Conservation (phyloP, 2,329 filamentous ascomycete species). For the Kalmusia sp. region DNA sequence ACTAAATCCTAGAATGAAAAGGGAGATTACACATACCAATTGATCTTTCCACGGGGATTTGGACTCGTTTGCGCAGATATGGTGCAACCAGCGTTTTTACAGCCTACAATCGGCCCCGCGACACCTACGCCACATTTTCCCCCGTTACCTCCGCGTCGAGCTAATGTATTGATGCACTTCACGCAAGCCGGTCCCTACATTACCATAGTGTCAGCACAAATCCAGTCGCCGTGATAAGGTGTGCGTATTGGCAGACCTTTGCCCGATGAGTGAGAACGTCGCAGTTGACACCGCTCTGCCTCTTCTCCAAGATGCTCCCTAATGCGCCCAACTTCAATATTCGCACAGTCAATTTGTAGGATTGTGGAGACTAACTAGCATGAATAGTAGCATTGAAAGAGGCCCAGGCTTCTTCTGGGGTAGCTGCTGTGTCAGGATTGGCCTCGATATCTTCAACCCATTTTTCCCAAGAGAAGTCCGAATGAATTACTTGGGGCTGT, state of each 20-base stretch:
- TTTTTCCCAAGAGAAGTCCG: neutral
- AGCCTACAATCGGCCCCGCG: neutral
- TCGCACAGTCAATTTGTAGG: neutral
- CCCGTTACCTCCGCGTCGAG: neutral
- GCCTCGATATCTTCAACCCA: neutral
- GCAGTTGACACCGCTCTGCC: neutral
- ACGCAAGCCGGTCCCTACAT: neutral
- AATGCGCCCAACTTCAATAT: too few species aligned
- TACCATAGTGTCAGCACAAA: too few species aligned
- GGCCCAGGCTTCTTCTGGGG: neutral
- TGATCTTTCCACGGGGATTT: neutral
- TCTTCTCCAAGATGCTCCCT: neutral
- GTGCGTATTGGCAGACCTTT: neutral
- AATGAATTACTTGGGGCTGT: neutral
- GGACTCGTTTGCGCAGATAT: neutral
- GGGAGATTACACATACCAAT: neutral
- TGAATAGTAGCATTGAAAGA: neutral
- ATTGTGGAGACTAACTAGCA: neutral
- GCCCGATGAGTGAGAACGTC: neutral
- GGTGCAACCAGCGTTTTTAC: neutral
- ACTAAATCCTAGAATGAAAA: neutral
- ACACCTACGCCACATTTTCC: neutral
- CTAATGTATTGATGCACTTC: neutral
- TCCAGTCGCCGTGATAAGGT: neutral
- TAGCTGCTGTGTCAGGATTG: neutral